Base-by-base conservation (phyloP, 2,329 filamentous ascomycete genomes). In the Fusarium nygamai region DNA sequence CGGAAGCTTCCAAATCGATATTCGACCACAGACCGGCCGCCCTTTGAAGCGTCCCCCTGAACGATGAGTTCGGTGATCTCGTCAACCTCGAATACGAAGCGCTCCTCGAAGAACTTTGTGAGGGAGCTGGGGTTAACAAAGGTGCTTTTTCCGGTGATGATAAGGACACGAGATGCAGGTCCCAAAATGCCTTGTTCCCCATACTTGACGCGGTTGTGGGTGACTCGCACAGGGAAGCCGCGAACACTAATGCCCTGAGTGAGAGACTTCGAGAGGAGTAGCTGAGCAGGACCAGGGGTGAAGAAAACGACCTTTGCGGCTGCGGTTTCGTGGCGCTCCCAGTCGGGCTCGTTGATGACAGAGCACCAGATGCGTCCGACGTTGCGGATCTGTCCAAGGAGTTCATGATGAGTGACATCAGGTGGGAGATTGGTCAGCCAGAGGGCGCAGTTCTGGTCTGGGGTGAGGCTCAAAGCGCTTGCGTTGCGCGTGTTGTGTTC, bases 1-100 rank as follows among this genome's bases (percentile, higher is more conserved):
- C 88, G 84, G 66, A 84, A 90, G 63, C 87, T 89, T 1, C 86
- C 87, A 72, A 90, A 90, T 17, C 85, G 83, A 72, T 85, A 88
- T 81, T 89, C 88, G 20, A 88, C 70, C 5, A 85, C 82, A 0
- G 76, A 76, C 29, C 81, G 79, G 2, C 73, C 73, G 1, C 74
- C 63, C 31, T 57, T 69, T n/a, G 64, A n/a, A 11, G 41, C 22
- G 3, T 71, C 69, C 0, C 68, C 78, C 33, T 71, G 64, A 41
- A 79, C 74, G 27, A 85, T 78, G 24, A 78, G 61, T 7, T 64
- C 74, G 6, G 80, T 71, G 61, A 88, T 78, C 54, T 80, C 76
- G 67, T 90, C 88, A 13, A 86, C 67, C 73, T 90, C 82, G 71
- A 85, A 90, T 5, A 80, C 78, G 63, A 89, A 85, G 31, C 83